These are phyloP conservation scores for Annulohypoxylon truncatum DNA, from an alignment of 2,329 filamentous ascomycete species.

Conservation along the genomic window DNA sequence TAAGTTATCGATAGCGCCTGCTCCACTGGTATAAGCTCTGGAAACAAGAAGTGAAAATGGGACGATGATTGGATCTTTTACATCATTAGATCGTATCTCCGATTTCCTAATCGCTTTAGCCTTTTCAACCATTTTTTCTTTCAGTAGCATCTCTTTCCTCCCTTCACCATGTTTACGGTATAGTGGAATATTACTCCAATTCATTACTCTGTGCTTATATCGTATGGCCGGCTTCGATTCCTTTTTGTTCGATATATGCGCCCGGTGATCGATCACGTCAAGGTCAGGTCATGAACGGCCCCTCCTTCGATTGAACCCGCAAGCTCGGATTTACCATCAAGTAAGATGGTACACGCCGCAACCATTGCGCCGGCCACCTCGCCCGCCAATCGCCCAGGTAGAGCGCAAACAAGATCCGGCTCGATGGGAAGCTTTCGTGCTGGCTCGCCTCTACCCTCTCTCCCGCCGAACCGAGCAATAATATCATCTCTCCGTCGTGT, in stretches of 20 bases:
- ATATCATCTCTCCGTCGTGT: slow-evolving; percentile 45
- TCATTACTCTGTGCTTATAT: slow-evolving; percentile 4
- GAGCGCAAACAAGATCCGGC: slow-evolving; percentile 37
- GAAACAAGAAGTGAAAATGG: slow-evolving; percentile 18
- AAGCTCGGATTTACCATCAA: slow-evolving; percentile 32
- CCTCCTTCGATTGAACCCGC: slow-evolving; percentile 19
- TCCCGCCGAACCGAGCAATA: slow-evolving; percentile 32
- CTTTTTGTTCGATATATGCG: not conserved
- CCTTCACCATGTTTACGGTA: not conserved
- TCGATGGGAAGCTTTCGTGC: slow-evolving; percentile 50
- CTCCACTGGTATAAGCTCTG: not conserved
- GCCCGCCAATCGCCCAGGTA: slow-evolving; percentile 38
- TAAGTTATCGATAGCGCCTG: slow-evolving; percentile 25
- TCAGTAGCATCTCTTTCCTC: not conserved
- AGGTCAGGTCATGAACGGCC: slow-evolving; percentile 20
- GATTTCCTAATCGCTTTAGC: slow-evolving; percentile 29
- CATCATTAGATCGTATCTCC: slow-evolving; percentile 39
- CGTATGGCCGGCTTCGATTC: slow-evolving; percentile 13
- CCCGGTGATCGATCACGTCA: slow-evolving; percentile 15
- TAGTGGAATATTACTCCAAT: not conserved
- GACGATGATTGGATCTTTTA: slow-evolving; percentile 25
- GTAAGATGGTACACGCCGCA: slow-evolving; percentile 42
- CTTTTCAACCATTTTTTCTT: slow-evolving; percentile 9
- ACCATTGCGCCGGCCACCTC: slow-evolving; percentile 38
- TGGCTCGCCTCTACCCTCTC: slow-evolving; percentile 48